Base-by-base conservation (phyloP, 2,329 filamentous ascomycete species). In the Cordyceps cicadae region DNA sequence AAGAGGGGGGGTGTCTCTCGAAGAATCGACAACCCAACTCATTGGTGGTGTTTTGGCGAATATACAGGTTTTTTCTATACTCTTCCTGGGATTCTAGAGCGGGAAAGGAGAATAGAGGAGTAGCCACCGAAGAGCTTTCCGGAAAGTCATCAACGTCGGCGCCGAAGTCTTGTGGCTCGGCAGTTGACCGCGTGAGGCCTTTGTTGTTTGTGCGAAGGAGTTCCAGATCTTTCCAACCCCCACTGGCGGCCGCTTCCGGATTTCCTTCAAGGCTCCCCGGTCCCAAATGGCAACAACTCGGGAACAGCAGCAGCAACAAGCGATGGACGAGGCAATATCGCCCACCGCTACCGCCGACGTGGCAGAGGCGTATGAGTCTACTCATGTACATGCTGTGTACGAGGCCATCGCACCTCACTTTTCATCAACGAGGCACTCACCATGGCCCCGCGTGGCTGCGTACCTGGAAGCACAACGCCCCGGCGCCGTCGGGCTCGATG, bases 301-400 rank as follows among this genome's bases (percentile, higher is more conserved):
- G 24, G 37, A 50, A 24, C 56, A 41, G 34, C 34, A 53, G 37
- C 48, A 43, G 3, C 39, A 43, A 8, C 39, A 43, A n/a, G 5
- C 14, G 39, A 59, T 46, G 37, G 49, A 26, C 39, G 11, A 29
- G 21, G 49, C 12, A 37, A 26, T 37, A 9, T 26, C 41, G 19
- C 37, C 56, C 17, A 21, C 21, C 5, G 32, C 52, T 41, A 19
- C 39, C 49, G 21, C n/a, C 29, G 26, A 70, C 17, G 78, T 82
- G 34, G 80, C 82, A 37, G 80, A 81, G 64, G 72, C 75, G 37
- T 97, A 96, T 76, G 94, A 99, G 76, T 81, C 87, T 64, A 77
- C 87, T 65, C 90, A 97, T 75, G 94, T 99, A 61, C 94, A 99
- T 75, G 79, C 84, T 62, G 90, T 99, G 64, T 99, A 99, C 77